Base-by-base conservation (phyloP, 192 early-diverging fungal species). In the Physocladia obscura region DNA sequence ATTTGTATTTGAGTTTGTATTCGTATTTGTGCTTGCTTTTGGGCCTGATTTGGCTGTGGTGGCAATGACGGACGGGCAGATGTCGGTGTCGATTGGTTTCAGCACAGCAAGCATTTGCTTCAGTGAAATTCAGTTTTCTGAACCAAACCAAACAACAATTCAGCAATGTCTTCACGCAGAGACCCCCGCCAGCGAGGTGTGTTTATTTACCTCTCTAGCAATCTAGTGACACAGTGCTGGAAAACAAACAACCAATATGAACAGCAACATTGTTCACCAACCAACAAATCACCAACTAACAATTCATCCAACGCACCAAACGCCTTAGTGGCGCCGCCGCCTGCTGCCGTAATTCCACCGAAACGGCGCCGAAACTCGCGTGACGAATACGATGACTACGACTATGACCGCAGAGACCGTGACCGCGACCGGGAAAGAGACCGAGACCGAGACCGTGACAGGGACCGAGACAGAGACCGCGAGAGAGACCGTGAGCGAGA, bases 131-230 rank as follows among this genome's bases (percentile, higher is more conserved):
- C 13, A 17, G 13, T 47, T 21, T 17, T 17, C 15, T 47, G 44
- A 47, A 47, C 13, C 44, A n/a, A 47, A 55, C 52, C 32, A 49
- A 63, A 44, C 5, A 39, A 62, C n/a, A 49, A 21, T 11, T 35
- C 5, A 59, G 5, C 17, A 13, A 63, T 63, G 61, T 63, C 61
- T 11, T 44, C 39, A 48, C 17, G 61, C 30, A 44, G 61, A 49
- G 61, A 63, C 61, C 61, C 61, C 8, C 61, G 61, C 17, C 30
- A 30, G 22, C 61, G 61, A 3, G 44, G 61, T 55, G 11, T 55
- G 52, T 55, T n/a, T n/a, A 17, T 13, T 21, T 21, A 47, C 13
- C 44, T 47, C n/a, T 13, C 44, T 21, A 13, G n/a, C 44, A 47
- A 13, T 47, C n/a, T 47, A n/a, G n/a, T n/a, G n/a, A n/a, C n/a